Evolutionary conservation across 2,329 filamentous ascomycete species (phyloP).

Genomic region (Pseudopyrenochaeta lycopersici): DNA sequence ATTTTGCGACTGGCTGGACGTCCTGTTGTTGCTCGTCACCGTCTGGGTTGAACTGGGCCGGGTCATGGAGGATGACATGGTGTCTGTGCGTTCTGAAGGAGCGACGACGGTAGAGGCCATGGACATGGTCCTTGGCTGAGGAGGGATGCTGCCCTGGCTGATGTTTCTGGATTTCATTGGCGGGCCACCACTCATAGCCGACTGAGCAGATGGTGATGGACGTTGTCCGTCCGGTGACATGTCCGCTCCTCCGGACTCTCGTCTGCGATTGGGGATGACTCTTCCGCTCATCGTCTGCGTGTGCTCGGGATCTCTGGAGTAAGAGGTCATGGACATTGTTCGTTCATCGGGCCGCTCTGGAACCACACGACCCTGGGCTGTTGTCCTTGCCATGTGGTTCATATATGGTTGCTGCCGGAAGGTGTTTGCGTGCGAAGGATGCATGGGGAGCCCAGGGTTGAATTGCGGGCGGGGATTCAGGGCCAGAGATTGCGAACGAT

Average conservation of each 20-base stretch:
- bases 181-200: constrained; percentile 35
- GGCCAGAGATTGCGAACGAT: constrained; percentile 92
- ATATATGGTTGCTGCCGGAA: constrained; percentile 83
- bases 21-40: constrained; percentile 46
- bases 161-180: constrained; percentile 43
- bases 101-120: constrained; percentile 86
- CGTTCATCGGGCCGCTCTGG: constrained; percentile 92
- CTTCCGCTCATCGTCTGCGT: constrained; percentile 91
- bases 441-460: constrained; percentile 61
- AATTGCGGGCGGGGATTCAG: constrained; percentile 76
- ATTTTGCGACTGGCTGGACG: constrained; percentile 54
- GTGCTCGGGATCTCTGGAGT: constrained; percentile 78
- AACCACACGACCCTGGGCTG: constrained; percentile 88
- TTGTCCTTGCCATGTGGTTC: constrained; percentile 76
- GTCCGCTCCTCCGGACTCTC: constrained; percentile 60
- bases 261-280: constrained; percentile 80
- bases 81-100: constrained; percentile 69
- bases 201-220: constrained; percentile 28
- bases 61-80: constrained; percentile 61
- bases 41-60: constrained; percentile 49
- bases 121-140: constrained; percentile 77
- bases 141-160: constrained; percentile 47
- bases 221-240: constrained; percentile 27
- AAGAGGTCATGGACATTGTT: constrained; percentile 94
- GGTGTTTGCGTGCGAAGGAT: constrained; percentile 71